These are phyloP conservation scores for Trametes versicolor DNA, from an alignment of 1,284 basidiomycete species.

Conservation along the genomic window DNA sequence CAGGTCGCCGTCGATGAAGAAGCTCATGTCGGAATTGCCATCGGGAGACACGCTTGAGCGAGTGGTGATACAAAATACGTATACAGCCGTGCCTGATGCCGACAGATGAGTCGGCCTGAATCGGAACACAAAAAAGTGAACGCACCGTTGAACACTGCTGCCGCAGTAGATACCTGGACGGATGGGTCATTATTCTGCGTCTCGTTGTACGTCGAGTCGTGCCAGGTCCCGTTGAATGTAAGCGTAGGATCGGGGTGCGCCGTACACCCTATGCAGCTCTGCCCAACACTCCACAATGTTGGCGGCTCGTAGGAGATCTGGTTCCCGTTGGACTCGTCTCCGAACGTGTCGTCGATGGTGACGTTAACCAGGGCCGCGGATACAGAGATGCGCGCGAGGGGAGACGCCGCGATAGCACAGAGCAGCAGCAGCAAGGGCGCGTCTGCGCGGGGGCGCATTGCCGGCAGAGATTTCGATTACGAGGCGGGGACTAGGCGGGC, in stretches of 20 bases:
- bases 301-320: slow-evolving; percentile 42
- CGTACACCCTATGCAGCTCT: slow-evolving; percentile 38
- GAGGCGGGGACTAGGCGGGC: slow-evolving; percentile 15
- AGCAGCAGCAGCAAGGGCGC: slow-evolving; percentile 16
- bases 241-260: slow-evolving; percentile 38
- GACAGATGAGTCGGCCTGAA: neutral
- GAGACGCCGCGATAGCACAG: slow-evolving; percentile 14
- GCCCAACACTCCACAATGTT: slow-evolving; percentile 42
- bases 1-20: slow-evolving; percentile 46
- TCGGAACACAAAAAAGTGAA: neutral
- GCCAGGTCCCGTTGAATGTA: slow-evolving; percentile 33
- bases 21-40: slow-evolving; percentile 47
- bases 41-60: slow-evolving; percentile 36
- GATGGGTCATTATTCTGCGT: slow-evolving; percentile 23
- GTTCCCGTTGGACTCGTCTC: slow-evolving; percentile 45
- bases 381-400: slow-evolving; percentile 12
- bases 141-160: slow-evolving; percentile 35
- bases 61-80: slow-evolving; percentile 46
- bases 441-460: slow-evolving; percentile 27
- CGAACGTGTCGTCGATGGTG: slow-evolving; percentile 54
- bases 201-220: slow-evolving; percentile 39
- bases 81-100: slow-evolving; percentile 44
- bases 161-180: slow-evolving; percentile 36
- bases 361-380: slow-evolving; percentile 48
- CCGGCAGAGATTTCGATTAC: slow-evolving; percentile 15